These are phyloP conservation scores for Tylopilus subfusipes DNA, from an alignment of 768 basidiomycete genomes.

Conservation along the genomic window DNA sequence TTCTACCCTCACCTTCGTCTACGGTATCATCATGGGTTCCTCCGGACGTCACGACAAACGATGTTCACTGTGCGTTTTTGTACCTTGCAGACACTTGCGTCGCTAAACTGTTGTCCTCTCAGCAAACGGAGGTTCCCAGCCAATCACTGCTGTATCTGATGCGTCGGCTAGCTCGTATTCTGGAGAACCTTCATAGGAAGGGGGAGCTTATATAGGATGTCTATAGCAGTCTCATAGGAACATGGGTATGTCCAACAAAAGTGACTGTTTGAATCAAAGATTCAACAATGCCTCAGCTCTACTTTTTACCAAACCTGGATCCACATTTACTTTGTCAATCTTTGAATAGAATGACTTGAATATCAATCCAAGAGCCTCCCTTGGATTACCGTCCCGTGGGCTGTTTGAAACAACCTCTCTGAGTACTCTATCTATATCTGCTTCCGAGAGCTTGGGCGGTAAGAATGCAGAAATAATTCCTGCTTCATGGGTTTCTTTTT, in stretches of 20 bases:
- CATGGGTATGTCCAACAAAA: background rate
- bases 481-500: conserved; percentile 58
- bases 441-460: conserved; percentile 56
- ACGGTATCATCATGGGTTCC: conserved; percentile 8
- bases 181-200: conserved; percentile 2
- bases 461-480: conserved; percentile 51
- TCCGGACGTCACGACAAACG: conserved; percentile 6
- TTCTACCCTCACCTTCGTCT: conserved; percentile 46
- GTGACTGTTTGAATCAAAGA: conserved; percentile 1
- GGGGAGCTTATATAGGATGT: background rate
- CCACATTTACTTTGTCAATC: conserved; percentile 58
- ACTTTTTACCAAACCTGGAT: conserved; percentile 52
- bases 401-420: conserved; percentile 35
- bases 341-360: conserved; percentile 62
- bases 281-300: conserved; percentile 43
- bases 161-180: background rate
- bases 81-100: background rate
- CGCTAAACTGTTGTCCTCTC: background rate
- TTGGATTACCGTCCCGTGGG: conserved; percentile 18
- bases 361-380: conserved; percentile 41
- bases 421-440: conserved; percentile 53
- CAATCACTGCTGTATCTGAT: background rate
- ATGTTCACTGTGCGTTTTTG: conserved; percentile 14
- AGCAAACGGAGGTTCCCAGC: background rate
- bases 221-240: background rate